These are phyloP conservation scores for Durio zibethinus DNA, from an alignment of 345 rosid genomes.

Conservation along the genomic window DNA sequence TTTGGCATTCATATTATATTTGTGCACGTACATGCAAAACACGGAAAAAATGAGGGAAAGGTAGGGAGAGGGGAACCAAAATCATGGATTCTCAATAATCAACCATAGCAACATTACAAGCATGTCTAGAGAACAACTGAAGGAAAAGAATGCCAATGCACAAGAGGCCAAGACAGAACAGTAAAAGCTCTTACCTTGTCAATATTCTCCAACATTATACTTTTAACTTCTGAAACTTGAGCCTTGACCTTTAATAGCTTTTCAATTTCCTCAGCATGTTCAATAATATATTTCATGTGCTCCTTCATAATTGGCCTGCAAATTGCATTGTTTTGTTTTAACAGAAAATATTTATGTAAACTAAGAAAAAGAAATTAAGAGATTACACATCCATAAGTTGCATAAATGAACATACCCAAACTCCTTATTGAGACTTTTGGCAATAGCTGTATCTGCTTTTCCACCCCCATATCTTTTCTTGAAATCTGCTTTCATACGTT, in stretches of 20 bases:
- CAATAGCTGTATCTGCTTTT: slow-evolving; percentile 85
- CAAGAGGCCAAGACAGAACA: not conserved
- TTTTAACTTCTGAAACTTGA: slow-evolving; percentile 97
- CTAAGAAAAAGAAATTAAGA: not conserved
- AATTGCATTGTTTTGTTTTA: slow-evolving; percentile 9
- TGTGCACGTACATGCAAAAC: not conserved
- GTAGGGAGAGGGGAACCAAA: not conserved
- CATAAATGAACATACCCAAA: slow-evolving; percentile 57
- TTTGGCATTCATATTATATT: not conserved
- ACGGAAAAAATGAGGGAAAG: not conserved
- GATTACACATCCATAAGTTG: not conserved
- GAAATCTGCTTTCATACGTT: slow-evolving; percentile 91
- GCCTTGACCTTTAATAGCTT: slow-evolving; percentile 93
- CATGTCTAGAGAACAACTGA: not conserved
- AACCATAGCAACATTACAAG: not conserved
- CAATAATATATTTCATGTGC: slow-evolving; percentile 91
- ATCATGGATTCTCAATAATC: not conserved
- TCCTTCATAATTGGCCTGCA: slow-evolving; percentile 90
- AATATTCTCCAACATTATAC: slow-evolving; percentile 90
- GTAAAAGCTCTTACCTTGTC: slow-evolving; percentile 60
- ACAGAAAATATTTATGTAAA: not conserved
- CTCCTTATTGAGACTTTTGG: slow-evolving; percentile 92
- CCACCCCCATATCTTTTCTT: slow-evolving; percentile 91
- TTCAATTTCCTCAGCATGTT: slow-evolving; percentile 95
- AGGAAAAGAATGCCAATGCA: slow-evolving; percentile 6